phyloP scores from a whole-genome alignment of 305 asterid species.

The Stenogyne calaminthoides region DNA sequence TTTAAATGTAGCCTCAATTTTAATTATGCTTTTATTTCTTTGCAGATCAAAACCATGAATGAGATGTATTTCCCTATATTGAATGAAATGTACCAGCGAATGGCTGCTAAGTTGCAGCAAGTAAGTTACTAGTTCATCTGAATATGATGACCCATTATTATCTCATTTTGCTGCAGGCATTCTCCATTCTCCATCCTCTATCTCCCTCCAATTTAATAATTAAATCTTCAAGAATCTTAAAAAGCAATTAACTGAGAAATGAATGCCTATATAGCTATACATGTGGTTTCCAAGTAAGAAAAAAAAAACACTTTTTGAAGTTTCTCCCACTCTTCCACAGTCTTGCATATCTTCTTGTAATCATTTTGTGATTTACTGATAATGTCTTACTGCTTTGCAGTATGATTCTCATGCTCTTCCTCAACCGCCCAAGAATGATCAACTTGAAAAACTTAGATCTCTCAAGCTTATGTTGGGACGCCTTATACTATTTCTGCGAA shows the following conservation, averaged over 20 bases:
- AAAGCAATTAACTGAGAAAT: not conserved
- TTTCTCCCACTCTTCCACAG: not conserved
- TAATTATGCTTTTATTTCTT: conserved; percentile 27
- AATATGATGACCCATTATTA: not conserved
- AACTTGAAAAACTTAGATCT: conserved; percentile 71
- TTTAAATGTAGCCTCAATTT: conserved; percentile 9
- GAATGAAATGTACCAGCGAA: conserved; percentile 77
- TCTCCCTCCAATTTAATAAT: not conserved
- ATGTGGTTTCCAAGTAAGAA: too few relatives aligned
- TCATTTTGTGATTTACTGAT: conserved; percentile 17
- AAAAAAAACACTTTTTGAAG: too few relatives aligned
- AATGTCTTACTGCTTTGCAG: conserved; percentile 48
- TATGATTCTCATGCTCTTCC: conserved; percentile 81
- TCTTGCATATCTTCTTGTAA: not conserved
- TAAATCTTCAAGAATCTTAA: not conserved
- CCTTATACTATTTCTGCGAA: conserved; percentile 59
- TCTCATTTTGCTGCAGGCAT: conserved; percentile 15
- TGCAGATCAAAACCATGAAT: conserved; percentile 90
- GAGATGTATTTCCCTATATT: conserved; percentile 71
- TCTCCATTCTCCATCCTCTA: not conserved
- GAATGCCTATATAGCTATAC: too few relatives aligned
- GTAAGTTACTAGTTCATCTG: conserved; percentile 44
- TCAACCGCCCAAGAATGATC: conserved; percentile 80
- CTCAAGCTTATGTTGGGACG: conserved; percentile 82
- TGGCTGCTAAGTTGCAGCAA: conserved; percentile 79